Percentiles rank a stretch among this genome's conserved stretches.
Conservation (phyloP, 352 stramenopile species). For the Phytopythium sindhum region DNA sequence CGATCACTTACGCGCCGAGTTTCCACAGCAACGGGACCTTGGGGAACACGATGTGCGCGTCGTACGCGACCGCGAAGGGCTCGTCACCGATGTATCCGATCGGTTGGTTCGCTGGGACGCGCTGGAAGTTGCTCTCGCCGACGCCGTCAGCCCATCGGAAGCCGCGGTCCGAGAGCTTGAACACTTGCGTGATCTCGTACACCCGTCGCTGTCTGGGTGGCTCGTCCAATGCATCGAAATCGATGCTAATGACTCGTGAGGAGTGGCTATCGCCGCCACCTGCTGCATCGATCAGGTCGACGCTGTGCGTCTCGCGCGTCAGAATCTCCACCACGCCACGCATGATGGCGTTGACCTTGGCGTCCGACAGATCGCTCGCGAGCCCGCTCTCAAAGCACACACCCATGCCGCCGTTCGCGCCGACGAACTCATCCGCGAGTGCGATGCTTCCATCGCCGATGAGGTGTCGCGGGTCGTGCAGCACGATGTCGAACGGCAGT, state of each 20-base stretch:
- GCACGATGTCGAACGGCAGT: constrained; percentile 49
- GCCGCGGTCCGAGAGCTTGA: constrained; percentile 48
- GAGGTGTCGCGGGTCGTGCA: constrained; percentile 61
- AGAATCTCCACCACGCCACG: constrained; percentile 48
- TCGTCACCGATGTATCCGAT: constrained; percentile 49
- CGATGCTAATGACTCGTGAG: not conserved
- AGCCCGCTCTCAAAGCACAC: constrained; percentile 71
- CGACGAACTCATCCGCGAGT: constrained; percentile 74
- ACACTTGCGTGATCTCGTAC: constrained; percentile 62
- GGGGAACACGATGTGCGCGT: constrained; percentile 65
- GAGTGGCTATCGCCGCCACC: not conserved
- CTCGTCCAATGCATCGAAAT: not conserved
- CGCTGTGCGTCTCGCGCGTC: constrained; percentile 27
- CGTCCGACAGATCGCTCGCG: constrained; percentile 43
- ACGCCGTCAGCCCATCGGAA: constrained; percentile 58
- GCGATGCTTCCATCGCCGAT: constrained; percentile 53
- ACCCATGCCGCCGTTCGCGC: constrained; percentile 48
- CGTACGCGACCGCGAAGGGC: constrained; percentile 48
- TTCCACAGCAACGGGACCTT: constrained; percentile 63
- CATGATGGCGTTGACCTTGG: constrained; percentile 42
- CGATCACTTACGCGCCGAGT: constrained; percentile 37
- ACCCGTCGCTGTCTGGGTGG: not conserved
- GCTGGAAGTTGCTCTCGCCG: constrained; percentile 61
- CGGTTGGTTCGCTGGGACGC: constrained; percentile 26
- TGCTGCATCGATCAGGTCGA: constrained; percentile 23